Conservation (phyloP, 345 rosid genomes). For the Citrus sinensis region DVS_A1.0 CM039169.1:5402001-5402500, state of each 20-base stretch:
- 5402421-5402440: constrained; percentile 68
- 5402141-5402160: constrained; percentile 65
- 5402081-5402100: constrained; percentile 40
- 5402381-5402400: constrained; percentile 91
- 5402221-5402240: not conserved
- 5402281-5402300: constrained; percentile 62
- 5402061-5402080: not conserved
- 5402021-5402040: not conserved
- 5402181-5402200: constrained; percentile 67
- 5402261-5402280: not conserved
- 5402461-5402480: constrained; percentile 71
- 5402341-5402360: constrained; percentile 62
- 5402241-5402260: not conserved
- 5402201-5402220: constrained; percentile 36
- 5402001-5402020: not conserved
- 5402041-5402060: not conserved
- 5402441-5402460: constrained; percentile 68
- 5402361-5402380: constrained; percentile 41
- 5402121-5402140: constrained; percentile 67
- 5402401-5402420: constrained; percentile 79
- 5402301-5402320: constrained; percentile 64
- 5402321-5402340: constrained; percentile 87
- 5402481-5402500: constrained; percentile 76
- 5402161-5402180: constrained; percentile 62
- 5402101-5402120: constrained; percentile 63